Conservation (phyloP, 345 rosid genomes). For the Geranium rotundifolium region DNA sequence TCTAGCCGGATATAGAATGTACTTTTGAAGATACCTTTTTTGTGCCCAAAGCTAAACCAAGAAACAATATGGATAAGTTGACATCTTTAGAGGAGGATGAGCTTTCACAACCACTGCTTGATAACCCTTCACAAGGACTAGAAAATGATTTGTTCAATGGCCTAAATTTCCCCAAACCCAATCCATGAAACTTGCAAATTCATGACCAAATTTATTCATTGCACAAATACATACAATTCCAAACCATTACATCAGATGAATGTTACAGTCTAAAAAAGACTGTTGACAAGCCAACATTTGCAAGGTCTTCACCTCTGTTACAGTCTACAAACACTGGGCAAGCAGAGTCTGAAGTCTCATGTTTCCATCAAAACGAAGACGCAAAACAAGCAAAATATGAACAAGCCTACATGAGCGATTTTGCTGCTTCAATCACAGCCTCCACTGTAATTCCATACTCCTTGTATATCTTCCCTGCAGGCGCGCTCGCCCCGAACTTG, state of each 20-base stretch:
- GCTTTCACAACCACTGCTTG: background rate
- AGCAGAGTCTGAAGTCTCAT: background rate
- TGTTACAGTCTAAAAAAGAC: background rate
- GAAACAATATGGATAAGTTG: too few relatives aligned
- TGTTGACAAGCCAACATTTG: background rate
- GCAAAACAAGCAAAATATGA: too few relatives aligned
- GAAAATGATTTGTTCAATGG: background rate
- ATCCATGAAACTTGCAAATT: background rate
- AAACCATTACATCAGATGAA: background rate
- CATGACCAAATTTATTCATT: background rate
- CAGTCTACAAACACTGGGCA: background rate
- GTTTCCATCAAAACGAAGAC: background rate
- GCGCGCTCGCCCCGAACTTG: constrained; percentile 25
- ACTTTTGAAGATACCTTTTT: too few relatives aligned
- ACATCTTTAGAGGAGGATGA: background rate
- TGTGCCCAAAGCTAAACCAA: background rate
- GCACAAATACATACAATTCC: too few relatives aligned
- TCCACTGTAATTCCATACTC: constrained; percentile 23
- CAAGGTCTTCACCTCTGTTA: too few relatives aligned
- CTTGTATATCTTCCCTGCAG: constrained; percentile 18
- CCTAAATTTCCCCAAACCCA: background rate
- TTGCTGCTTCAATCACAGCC: background rate
- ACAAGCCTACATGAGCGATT: background rate
- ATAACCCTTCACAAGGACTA: background rate
- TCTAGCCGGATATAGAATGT: too few relatives aligned